phyloP scores from a whole-genome alignment of 257 asterid genomes.

The Prunella vulgaris region DNA sequence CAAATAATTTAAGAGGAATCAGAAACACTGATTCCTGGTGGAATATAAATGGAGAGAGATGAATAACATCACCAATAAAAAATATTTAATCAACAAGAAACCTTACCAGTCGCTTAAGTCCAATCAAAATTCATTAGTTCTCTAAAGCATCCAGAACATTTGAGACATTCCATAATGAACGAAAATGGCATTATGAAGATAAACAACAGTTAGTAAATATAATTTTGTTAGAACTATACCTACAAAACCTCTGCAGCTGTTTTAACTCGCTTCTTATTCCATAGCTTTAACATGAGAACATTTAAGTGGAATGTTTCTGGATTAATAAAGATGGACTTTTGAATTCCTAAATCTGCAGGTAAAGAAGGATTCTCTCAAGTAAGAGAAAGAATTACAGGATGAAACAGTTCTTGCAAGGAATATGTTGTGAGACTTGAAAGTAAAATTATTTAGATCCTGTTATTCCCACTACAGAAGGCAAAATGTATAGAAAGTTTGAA shows the following conservation, averaged over 20 bases:
- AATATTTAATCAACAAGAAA: constrained; percentile 19
- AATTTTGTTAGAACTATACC: constrained; percentile 38
- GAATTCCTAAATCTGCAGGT: too few species aligned
- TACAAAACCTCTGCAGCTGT: constrained; percentile 76
- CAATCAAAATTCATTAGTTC: constrained; percentile 54
- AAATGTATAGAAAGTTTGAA: too few species aligned
- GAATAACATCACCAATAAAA: not conserved
- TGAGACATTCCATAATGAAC: constrained; percentile 55
- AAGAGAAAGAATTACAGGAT: constrained; percentile 16
- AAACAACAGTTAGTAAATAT: constrained; percentile 11
- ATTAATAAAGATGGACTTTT: constrained; percentile 74
- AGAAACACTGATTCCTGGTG: constrained; percentile 3
- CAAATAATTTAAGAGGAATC: not conserved
- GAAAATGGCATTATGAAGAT: constrained; percentile 2
- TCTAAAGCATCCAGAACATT: constrained; percentile 75
- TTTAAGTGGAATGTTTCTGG: constrained; percentile 91
- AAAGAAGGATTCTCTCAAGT: constrained; percentile 5
- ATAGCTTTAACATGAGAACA: constrained; percentile 91
- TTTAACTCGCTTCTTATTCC: too few species aligned
- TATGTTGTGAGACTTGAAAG: too few species aligned
- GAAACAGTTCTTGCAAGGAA: not conserved
- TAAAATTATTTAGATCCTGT: too few species aligned
- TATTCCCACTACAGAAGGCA: too few species aligned
- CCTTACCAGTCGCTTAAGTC: constrained; percentile 83
- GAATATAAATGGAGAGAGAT: not conserved